Evolutionary conservation across 208 protist species (phyloP).

Genomic region (Leishmania turanica): DNA sequence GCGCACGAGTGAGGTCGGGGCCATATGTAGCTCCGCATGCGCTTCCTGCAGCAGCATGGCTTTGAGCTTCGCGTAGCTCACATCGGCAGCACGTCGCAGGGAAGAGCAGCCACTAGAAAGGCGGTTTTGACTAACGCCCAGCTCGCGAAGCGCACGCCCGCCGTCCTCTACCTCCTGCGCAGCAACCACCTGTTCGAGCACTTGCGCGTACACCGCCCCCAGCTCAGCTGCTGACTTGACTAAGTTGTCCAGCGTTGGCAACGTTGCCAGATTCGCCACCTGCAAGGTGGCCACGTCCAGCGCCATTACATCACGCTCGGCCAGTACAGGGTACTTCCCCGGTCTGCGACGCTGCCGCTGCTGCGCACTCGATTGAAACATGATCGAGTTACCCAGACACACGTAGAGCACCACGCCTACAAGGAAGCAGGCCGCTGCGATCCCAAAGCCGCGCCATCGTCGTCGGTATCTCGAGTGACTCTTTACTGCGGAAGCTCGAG

Average conservation of each 20-base stretch:
- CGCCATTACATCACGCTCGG: conserved; percentile 29
- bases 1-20: conserved; percentile 32
- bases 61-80: conserved; percentile 34
- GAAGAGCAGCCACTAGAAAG: conserved; percentile 1
- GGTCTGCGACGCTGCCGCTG: not conserved
- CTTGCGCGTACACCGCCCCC: conserved; percentile 16
- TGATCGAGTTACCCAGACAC: not conserved
- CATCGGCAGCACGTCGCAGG: conserved; percentile 32
- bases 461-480: not conserved
- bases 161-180: conserved; percentile 25
- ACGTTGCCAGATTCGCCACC: conserved; percentile 17
- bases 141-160: conserved; percentile 7
- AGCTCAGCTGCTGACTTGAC: conserved; percentile 21
- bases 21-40: conserved; percentile 26
- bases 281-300: conserved; percentile 20
- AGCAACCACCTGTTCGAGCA: conserved; percentile 28
- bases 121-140: conserved; percentile 8
- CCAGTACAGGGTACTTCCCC: conserved; percentile 8
- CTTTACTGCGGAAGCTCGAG: not conserved
- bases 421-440: conserved; percentile 20
- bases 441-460: conserved; percentile 9
- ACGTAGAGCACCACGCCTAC: conserved; percentile 14
- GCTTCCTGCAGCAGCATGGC: conserved; percentile 38
- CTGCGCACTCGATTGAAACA: not conserved
- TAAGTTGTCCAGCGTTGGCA: conserved; percentile 28